phyloP scores from a whole-genome alignment of 129 eudicot genomes.

The Centella asiatica region DNA sequence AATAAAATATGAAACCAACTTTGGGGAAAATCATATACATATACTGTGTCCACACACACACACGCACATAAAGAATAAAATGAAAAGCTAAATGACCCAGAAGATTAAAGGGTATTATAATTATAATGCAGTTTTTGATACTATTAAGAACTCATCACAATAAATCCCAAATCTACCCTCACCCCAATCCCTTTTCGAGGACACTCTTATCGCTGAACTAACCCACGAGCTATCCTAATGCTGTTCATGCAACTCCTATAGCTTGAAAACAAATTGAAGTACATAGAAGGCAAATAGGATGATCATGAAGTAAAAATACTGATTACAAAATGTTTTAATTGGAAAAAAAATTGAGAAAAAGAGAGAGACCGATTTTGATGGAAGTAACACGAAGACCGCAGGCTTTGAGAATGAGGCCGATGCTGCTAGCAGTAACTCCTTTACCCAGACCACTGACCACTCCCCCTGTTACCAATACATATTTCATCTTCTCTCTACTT shows the following conservation, averaged over 20 bases:
- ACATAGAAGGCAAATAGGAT: neutral
- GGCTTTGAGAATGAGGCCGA: conserved; percentile 81
- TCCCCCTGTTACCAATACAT: conserved; percentile 78
- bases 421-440: conserved; percentile 96
- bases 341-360: neutral
- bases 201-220: no score
- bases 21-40: no score
- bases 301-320: neutral
- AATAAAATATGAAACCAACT: no score
- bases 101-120: no score
- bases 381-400: conserved; percentile 80
- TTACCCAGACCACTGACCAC: conserved; percentile 86
- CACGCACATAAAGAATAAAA: no score
- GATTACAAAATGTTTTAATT: neutral
- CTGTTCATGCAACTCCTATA: neutral
- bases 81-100: no score
- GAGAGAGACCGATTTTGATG: conserved; percentile 58
- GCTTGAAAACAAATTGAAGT: neutral
- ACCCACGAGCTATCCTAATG: neutral
- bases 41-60: no score
- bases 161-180: no score
- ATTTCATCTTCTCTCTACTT: conserved; percentile 45
- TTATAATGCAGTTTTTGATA: no score
- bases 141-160: no score
- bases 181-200: no score